Conservation (phyloP, 371 early-diverging fungal genomes). For the Rhizopus arrhizus region DNA sequence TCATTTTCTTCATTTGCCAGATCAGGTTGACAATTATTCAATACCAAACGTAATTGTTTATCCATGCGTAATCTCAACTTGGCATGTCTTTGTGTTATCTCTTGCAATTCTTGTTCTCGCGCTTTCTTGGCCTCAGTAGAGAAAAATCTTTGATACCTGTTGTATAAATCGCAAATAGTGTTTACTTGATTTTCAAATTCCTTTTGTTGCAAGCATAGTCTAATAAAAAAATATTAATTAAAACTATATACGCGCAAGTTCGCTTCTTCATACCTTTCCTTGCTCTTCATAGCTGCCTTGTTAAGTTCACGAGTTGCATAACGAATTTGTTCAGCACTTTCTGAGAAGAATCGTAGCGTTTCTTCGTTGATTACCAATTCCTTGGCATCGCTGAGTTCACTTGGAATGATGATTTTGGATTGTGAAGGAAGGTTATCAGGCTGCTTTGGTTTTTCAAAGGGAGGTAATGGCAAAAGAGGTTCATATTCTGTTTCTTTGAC, state of each 20-base stretch:
- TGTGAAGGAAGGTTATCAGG: constrained; percentile 29
- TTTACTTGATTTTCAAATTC: constrained; percentile 31
- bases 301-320: constrained; percentile 23
- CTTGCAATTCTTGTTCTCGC: constrained; percentile 17
- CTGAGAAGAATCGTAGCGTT: constrained; percentile 38
- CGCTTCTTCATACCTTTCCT: constrained; percentile 14
- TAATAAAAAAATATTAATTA: background rate
- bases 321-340: constrained; percentile 31
- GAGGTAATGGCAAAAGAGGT: constrained; percentile 32
- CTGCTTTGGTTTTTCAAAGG: constrained; percentile 29
- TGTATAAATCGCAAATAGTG: constrained; percentile 20
- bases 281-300: constrained; percentile 20
- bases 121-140: constrained; percentile 16
- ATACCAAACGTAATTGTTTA: constrained; percentile 17
- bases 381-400: constrained; percentile 35
- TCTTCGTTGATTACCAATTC: constrained; percentile 46
- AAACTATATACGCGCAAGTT: background rate
- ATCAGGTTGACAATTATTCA: constrained; percentile 24
- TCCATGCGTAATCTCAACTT: constrained; percentile 29
- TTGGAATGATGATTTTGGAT: constrained; percentile 37
- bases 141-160: constrained; percentile 10
- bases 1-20: constrained; percentile 25
- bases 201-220: constrained; percentile 29
- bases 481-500: constrained; percentile 13
- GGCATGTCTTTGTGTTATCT: constrained; percentile 15